Conservation (phyloP, 2,329 filamentous ascomycete genomes). For the Alternaria arbusti region DNA sequence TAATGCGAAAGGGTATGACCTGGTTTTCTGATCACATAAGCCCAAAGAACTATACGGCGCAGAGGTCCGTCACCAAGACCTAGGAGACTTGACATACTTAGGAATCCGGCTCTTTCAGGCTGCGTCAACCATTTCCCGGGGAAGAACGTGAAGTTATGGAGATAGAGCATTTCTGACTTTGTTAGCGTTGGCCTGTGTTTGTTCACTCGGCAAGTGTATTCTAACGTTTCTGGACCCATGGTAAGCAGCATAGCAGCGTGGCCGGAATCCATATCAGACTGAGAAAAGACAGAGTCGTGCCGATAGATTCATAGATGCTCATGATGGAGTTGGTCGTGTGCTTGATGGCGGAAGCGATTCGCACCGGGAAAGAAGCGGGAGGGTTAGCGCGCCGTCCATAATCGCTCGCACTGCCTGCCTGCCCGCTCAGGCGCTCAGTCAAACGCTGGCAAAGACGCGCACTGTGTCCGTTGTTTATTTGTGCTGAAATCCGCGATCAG, state of each 20-base stretch:
- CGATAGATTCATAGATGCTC: constrained; percentile 26
- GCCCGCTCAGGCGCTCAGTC: neutral
- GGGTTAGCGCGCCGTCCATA: constrained; percentile 3
- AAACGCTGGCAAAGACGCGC: neutral
- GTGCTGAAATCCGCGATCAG: neutral
- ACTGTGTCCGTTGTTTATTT: neutral
- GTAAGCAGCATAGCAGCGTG: constrained; percentile 43
- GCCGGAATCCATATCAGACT: constrained; percentile 45
- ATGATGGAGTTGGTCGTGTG: constrained; percentile 21
- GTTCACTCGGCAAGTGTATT: neutral
- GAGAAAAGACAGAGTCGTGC: constrained; percentile 32
- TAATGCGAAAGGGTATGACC: constrained; percentile 80
- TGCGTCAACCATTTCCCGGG: constrained; percentile 45
- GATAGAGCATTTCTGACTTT: constrained; percentile 42
- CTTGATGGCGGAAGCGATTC: neutral
- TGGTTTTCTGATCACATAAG: constrained; percentile 70
- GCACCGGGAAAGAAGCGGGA: neutral
- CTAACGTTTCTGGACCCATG: constrained; percentile 46
- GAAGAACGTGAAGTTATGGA: constrained; percentile 45
- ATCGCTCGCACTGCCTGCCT: neutral
- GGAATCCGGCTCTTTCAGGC: constrained; percentile 46
- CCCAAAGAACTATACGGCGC: neutral
- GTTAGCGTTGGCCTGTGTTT: constrained; percentile 7
- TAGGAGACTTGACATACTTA: constrained; percentile 32
- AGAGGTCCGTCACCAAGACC: neutral